Conservation (phyloP, 306 rosid genomes). For the Alnus glutinosa region DNA sequence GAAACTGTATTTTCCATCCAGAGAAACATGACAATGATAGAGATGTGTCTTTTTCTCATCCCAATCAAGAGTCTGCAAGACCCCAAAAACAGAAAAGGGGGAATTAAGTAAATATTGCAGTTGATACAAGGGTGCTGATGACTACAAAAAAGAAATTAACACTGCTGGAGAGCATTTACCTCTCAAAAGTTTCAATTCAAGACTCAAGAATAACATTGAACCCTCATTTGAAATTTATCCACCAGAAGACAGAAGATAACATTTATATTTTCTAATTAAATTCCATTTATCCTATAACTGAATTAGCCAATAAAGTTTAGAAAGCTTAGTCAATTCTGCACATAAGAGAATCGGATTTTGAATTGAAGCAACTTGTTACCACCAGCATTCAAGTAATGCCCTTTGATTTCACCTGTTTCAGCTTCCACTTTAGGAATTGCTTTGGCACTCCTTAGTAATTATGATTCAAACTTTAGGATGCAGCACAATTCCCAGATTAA, state of each 20-base stretch:
- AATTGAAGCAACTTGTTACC: background rate
- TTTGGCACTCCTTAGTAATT: no score
- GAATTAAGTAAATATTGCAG: slow-evolving; percentile 2
- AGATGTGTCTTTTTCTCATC: slow-evolving; percentile 49
- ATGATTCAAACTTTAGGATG: no score
- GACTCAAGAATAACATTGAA: background rate
- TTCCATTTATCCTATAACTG: background rate
- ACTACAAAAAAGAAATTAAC: background rate
- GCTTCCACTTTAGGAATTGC: no score
- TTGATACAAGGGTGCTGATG: background rate
- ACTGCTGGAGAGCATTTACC: background rate
- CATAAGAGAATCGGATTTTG: background rate
- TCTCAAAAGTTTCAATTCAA: background rate
- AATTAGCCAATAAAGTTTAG: background rate
- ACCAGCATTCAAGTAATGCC: background rate
- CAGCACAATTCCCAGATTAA: no score
- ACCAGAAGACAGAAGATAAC: background rate
- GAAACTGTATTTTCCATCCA: slow-evolving; percentile 52
- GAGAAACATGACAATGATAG: slow-evolving; percentile 58
- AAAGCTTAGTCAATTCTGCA: background rate
- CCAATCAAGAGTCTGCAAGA: slow-evolving; percentile 62
- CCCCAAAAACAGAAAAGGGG: slow-evolving; percentile 13
- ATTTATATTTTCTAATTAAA: background rate
- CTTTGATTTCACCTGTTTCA: no score
- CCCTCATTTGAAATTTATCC: background rate